A percentile compares a stretch with the other conserved stretches of the same genome.
Conservation (phyloP, 2,329 filamentous ascomycete genomes). For the Fusarium penzigii region DNA sequence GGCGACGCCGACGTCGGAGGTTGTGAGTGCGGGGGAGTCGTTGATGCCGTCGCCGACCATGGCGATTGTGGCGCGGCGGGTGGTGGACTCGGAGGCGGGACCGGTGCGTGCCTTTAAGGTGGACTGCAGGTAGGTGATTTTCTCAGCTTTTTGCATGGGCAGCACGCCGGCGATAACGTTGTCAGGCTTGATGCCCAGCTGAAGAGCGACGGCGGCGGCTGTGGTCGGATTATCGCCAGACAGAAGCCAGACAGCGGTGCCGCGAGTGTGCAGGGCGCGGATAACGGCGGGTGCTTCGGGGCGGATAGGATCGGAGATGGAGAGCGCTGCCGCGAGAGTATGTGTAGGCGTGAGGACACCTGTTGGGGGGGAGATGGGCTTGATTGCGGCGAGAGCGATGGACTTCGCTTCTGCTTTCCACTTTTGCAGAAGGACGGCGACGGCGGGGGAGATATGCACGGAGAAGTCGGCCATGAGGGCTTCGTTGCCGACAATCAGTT, state of each 20-base stretch:
- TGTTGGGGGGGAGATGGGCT: conserved; percentile 17
- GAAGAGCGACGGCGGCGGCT: conserved; percentile 73
- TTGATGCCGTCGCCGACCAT: conserved; percentile 93
- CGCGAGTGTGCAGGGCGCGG: conserved; percentile 60
- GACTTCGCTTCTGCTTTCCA: conserved; percentile 69
- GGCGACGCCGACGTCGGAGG: conserved; percentile 83
- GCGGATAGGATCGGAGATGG: conserved; percentile 80
- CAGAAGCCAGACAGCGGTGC: conserved; percentile 84
- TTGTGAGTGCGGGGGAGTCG: conserved; percentile 78
- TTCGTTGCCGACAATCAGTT: conserved; percentile 73
- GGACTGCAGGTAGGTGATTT: conserved; percentile 64
- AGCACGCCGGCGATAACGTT: conserved; percentile 88
- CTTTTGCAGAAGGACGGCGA: conserved; percentile 42
- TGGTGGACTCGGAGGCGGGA: conserved; percentile 17
- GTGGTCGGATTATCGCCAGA: conserved; percentile 90
- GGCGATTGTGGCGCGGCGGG: conserved; percentile 59
- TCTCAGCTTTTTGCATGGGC: conserved; percentile 77
- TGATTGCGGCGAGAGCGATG: conserved; percentile 58
- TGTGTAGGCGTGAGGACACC: conserved; percentile 34
- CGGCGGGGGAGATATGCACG: conserved; percentile 40
- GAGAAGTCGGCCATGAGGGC: conserved; percentile 58
- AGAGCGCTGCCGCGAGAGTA: conserved; percentile 64
- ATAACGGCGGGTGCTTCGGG: conserved; percentile 70
- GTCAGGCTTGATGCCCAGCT: conserved; percentile 69
- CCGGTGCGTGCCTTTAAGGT: conserved; percentile 41